These are phyloP conservation scores for Caryopteris hybrid DNA, from an alignment of 305 asterid species.

Conservation along the genomic window DNA sequence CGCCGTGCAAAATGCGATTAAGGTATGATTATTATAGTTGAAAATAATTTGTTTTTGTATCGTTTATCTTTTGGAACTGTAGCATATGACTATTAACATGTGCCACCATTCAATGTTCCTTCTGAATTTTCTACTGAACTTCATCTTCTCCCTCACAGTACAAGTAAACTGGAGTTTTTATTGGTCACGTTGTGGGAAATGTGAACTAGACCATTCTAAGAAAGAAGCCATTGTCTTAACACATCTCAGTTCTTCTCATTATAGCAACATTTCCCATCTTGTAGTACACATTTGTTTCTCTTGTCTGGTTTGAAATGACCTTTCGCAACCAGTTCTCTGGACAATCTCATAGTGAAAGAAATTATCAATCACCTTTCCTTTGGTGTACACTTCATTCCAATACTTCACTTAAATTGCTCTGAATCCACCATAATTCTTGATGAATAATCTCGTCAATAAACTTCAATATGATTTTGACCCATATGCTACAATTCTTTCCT, in stretches of 20 bases:
- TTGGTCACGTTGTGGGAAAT: not conserved
- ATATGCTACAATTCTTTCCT: slow-evolving; percentile 9
- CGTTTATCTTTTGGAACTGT: not conserved
- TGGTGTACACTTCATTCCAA: not conserved
- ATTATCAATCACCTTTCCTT: not conserved
- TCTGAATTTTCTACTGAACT: not conserved
- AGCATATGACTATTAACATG: too few species aligned
- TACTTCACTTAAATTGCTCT: not conserved
- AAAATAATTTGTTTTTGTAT: not conserved
- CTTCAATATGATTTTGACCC: not conserved
- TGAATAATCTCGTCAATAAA: not conserved
- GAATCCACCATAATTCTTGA: not conserved
- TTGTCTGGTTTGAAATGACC: not conserved
- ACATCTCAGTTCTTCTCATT: not conserved
- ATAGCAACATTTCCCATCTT: not conserved
- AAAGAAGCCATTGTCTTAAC: not conserved
- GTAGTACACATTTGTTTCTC: not conserved
- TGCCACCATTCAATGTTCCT: too few species aligned
- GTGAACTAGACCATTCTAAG: not conserved
- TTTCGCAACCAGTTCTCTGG: too few species aligned
- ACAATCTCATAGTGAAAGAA: too few species aligned
- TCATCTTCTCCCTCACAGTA: not conserved
- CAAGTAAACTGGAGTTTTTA: not conserved
- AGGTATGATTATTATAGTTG: slow-evolving; percentile 45
- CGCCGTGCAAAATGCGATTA: slow-evolving; percentile 89